A percentile compares a stretch with the other conserved stretches of the same genome.
Conservation (phyloP, 2,329 filamentous ascomycete genomes). For the Monilinia aucupariae region DNA sequence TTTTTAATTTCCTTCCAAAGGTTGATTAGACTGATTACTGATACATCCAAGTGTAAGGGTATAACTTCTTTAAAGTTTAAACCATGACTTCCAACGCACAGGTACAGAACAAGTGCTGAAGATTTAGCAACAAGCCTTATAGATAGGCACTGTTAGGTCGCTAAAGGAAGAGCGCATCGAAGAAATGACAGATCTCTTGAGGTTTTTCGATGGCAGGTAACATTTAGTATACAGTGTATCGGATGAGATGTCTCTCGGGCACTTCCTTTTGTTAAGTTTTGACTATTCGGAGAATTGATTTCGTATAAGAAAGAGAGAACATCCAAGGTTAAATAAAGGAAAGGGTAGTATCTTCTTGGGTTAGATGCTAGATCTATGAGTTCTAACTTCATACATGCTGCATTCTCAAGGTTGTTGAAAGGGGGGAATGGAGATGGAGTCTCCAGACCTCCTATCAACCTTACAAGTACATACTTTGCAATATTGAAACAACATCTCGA, state of each 20-base stretch:
- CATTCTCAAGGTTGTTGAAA: too few relatives aligned
- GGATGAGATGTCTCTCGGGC: neutral
- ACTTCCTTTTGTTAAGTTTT: neutral
- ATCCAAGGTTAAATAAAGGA: neutral
- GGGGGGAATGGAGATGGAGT: neutral
- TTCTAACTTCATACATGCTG: neutral
- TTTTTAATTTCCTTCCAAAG: neutral
- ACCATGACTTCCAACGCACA: neutral
- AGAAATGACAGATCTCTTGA: neutral
- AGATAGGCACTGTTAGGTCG: neutral
- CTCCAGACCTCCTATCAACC: neutral
- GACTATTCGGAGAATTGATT: neutral
- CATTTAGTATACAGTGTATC: neutral
- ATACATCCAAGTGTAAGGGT: neutral
- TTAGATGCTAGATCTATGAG: too few relatives aligned
- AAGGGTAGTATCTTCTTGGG: too few relatives aligned
- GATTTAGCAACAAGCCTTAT: conserved; percentile 7
- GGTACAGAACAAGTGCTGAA: neutral
- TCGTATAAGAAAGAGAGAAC: neutral
- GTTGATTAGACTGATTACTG: too few relatives aligned
- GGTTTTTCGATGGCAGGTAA: neutral
- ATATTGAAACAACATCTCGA: neutral
- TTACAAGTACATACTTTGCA: neutral
- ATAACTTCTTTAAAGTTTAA: neutral
- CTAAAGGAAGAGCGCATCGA: neutral